Evolutionary conservation across 495 filamentous ascomycete genomes (phyloP).

Genomic region (Podospora pseudocomata): DNA sequence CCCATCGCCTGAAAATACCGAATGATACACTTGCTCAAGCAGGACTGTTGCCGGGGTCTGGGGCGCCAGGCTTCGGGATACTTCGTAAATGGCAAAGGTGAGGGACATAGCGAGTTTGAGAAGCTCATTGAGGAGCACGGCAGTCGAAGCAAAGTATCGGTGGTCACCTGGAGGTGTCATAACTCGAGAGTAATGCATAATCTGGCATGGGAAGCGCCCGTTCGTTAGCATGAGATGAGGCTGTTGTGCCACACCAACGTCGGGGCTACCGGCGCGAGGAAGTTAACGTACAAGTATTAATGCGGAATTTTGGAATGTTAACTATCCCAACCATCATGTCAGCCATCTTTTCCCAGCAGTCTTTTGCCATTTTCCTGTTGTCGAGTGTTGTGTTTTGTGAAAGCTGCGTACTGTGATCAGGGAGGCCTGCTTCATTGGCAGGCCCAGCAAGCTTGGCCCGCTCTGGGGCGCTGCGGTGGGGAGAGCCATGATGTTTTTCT

Average conservation of each 20-base stretch:
- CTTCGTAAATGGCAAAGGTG: slow-evolving; percentile 83
- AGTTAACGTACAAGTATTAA: slow-evolving; percentile 61
- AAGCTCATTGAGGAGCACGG: slow-evolving; percentile 90
- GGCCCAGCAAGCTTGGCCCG: slow-evolving; percentile 53
- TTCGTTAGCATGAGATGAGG: slow-evolving; percentile 1
- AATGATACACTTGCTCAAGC: slow-evolving; percentile 70
- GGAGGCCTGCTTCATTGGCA: slow-evolving; percentile 73
- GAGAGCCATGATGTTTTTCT: slow-evolving; percentile 33
- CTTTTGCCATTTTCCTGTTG: background rate
- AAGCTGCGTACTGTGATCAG: slow-evolving; percentile 62
- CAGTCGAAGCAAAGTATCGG: slow-evolving; percentile 89
- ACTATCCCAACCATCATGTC: slow-evolving; percentile 40
- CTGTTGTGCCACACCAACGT: no score
- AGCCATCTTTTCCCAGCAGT: slow-evolving; percentile 25
- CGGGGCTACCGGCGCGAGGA: background rate
- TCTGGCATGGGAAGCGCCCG: slow-evolving; percentile 39
- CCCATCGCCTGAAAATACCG: slow-evolving; percentile 86
- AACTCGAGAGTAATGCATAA: slow-evolving; percentile 88
- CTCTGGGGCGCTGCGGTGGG: slow-evolving; percentile 35
- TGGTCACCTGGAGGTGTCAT: slow-evolving; percentile 81
- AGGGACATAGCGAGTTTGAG: slow-evolving; percentile 84
- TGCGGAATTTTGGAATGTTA: slow-evolving; percentile 75
- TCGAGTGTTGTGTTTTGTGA: background rate
- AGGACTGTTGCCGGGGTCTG: slow-evolving; percentile 75
- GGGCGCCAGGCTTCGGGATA: slow-evolving; percentile 67